A percentile compares a stretch with the other conserved stretches of the same genome.
phyloP scores from a whole-genome alignment of 2,329 filamentous ascomycete species.

The Microsporum ferrugineum region DNA sequence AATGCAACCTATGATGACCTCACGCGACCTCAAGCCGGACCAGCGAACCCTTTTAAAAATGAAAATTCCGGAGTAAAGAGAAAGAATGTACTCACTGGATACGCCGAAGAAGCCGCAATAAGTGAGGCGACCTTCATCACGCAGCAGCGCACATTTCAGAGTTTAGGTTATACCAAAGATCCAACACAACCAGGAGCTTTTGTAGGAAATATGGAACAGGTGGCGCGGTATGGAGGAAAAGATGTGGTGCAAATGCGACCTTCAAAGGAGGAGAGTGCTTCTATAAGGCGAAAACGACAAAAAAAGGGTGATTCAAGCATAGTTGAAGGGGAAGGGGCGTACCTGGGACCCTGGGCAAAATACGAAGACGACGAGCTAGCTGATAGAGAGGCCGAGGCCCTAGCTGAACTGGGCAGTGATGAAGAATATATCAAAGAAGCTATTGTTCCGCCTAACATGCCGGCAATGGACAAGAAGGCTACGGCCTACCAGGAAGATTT shows the following conservation, averaged over 20 bases:
- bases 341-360: conserved; percentile 88
- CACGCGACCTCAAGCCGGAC: conserved; percentile 53
- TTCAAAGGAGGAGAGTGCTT: conserved; percentile 59
- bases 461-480: conserved; percentile 40
- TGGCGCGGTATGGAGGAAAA: conserved; percentile 36
- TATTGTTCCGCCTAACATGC: conserved; percentile 42
- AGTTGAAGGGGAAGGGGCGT: conserved; percentile 75
- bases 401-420: conserved; percentile 61
- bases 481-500: conserved; percentile 43
- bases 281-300: conserved; percentile 63
- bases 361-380: conserved; percentile 64
- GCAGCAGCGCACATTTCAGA: conserved; percentile 74
- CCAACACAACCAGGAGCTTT: conserved; percentile 34
- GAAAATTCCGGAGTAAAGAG: conserved; percentile 51
- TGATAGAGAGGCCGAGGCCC: conserved; percentile 55
- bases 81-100: conserved; percentile 74
- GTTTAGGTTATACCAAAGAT: conserved; percentile 44
- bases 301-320: conserved; percentile 73
- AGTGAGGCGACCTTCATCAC: conserved; percentile 83
- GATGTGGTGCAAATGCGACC: conserved; percentile 46
- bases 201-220: conserved; percentile 39
- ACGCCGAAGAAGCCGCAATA: conserved; percentile 75
- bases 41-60: conserved; percentile 63
- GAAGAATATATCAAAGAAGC: conserved; percentile 73
- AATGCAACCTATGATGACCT: conserved; percentile 60